These are phyloP conservation scores for Exophiala xenobiotica DNA, from an alignment of 2,329 filamentous ascomycete genomes.

Conservation along the genomic window DNA sequence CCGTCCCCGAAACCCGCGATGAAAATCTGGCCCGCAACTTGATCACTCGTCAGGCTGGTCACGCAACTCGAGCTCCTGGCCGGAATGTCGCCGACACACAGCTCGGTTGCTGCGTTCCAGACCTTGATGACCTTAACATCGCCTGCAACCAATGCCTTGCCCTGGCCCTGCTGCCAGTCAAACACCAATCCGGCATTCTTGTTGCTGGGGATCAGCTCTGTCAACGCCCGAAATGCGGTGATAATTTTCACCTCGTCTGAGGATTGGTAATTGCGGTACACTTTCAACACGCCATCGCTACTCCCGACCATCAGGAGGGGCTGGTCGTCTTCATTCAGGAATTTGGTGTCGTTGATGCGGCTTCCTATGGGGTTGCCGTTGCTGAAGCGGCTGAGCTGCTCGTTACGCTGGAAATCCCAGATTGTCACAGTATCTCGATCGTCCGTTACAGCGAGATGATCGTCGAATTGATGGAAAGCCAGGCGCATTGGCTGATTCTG, in stretches of 20 bases:
- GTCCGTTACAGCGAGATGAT: conserved; percentile 90
- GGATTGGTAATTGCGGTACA: conserved; percentile 89
- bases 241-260: conserved; percentile 76
- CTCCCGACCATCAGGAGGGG: conserved; percentile 92
- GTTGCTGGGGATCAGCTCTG: conserved; percentile 89
- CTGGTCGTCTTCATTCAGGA: conserved; percentile 98
- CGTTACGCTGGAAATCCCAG: conserved; percentile 87
- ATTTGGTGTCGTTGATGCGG: conserved; percentile 89
- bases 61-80: conserved; percentile 94
- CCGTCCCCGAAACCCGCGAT: conserved; percentile 96
- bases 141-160: conserved; percentile 89
- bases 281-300: conserved; percentile 88
- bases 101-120: conserved; percentile 92
- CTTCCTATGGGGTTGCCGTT: conserved; percentile 92
- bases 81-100: conserved; percentile 83
- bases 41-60: conserved; percentile 91
- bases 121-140: conserved; percentile 94
- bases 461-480: conserved; percentile 97
- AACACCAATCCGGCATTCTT: conserved; percentile 95
- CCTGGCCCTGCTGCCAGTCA: conserved; percentile 98
- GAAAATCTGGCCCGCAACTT: conserved; percentile 95
- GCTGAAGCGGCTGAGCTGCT: conserved; percentile 77
- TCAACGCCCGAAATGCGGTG: conserved; percentile 85
- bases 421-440: conserved; percentile 75
- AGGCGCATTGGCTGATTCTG: conserved; percentile 86